These are phyloP conservation scores for Penicillium vulpinum DNA, from an alignment of 2,329 filamentous ascomycete species.

Conservation along the genomic window DNA sequence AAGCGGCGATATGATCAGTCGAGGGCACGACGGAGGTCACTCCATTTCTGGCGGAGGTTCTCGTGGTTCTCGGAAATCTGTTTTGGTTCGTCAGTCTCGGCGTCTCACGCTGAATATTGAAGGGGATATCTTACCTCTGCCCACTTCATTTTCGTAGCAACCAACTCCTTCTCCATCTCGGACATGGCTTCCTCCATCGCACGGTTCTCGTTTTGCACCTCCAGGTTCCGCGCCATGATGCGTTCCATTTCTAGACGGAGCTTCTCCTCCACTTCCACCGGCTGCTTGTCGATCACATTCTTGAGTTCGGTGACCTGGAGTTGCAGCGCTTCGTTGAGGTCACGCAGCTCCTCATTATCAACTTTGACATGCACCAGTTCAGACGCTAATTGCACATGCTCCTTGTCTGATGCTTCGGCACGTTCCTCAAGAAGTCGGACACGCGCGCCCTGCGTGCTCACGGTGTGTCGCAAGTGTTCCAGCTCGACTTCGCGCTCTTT, in stretches of 20 bases:
- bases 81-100: not conserved
- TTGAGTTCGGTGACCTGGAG: slow-evolving; percentile 83
- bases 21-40: slow-evolving; percentile 64
- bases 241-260: slow-evolving; percentile 84
- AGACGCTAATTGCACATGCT: slow-evolving; percentile 87
- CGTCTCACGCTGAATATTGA: not conserved
- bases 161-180: slow-evolving; percentile 89
- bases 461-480: slow-evolving; percentile 67
- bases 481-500: slow-evolving; percentile 81
- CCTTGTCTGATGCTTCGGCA: slow-evolving; percentile 81
- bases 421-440: slow-evolving; percentile 86
- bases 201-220: slow-evolving; percentile 91
- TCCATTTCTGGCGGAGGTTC: slow-evolving; percentile 73
- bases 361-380: slow-evolving; percentile 91
- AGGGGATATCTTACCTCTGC: slow-evolving; percentile 72
- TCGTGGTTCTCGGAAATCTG: slow-evolving; percentile 71
- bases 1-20: slow-evolving; percentile 32
- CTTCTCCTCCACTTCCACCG: slow-evolving; percentile 78
- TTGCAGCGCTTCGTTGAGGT: slow-evolving; percentile 84
- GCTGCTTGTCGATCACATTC: slow-evolving; percentile 84
- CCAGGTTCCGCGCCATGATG: slow-evolving; percentile 86
- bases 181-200: slow-evolving; percentile 83
- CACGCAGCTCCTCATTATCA: slow-evolving; percentile 83
- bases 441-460: slow-evolving; percentile 67
- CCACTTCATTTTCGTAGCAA: slow-evolving; percentile 91